A percentile compares a stretch with the other conserved stretches of the same genome.
phyloP scores from a whole-genome alignment of 768 basidiomycete genomes.

The Xerocomus potaroensis region DNA sequence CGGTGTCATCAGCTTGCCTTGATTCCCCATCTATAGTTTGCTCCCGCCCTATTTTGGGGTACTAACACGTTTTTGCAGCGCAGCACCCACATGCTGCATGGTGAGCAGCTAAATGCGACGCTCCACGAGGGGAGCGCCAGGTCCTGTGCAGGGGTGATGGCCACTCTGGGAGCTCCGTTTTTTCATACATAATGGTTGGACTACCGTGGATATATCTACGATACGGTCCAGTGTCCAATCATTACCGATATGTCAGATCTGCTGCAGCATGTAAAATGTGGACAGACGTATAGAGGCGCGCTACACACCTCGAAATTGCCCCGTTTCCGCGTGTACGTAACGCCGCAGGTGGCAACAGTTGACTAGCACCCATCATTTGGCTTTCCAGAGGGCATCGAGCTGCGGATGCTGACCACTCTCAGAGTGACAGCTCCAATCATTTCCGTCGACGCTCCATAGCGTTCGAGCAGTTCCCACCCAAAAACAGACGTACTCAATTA shows the following conservation, averaged over 20 bases:
- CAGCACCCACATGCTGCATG: constrained; percentile 29
- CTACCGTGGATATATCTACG: constrained; percentile 23
- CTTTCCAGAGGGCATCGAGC: constrained; percentile 29
- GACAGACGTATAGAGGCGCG: constrained; percentile 22
- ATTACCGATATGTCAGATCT: constrained; percentile 24
- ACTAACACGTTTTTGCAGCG: constrained; percentile 32
- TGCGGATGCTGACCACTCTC: constrained; percentile 26
- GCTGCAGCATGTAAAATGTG: constrained; percentile 16
- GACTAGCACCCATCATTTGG: constrained; percentile 15
- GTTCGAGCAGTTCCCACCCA: constrained; percentile 29
- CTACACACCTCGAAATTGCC: constrained; percentile 20
- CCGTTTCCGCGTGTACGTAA: constrained; percentile 26
- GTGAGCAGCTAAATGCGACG: constrained; percentile 16
- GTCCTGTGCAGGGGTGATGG: constrained; percentile 20
- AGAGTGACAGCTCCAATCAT: constrained; percentile 31
- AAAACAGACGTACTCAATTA: constrained; percentile 33
- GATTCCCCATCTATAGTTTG: constrained; percentile 15
- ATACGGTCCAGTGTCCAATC: constrained; percentile 17
- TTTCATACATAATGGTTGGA: constrained; percentile 30
- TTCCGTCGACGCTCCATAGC: constrained; percentile 33
- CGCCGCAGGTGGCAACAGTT: constrained; percentile 12
- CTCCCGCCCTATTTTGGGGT: constrained; percentile 24
- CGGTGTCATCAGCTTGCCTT: constrained; percentile 24
- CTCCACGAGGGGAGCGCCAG: constrained; percentile 30
- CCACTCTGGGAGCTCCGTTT: constrained; percentile 18